Conservation (phyloP, 2,329 filamentous ascomycete species). For the Ramichloridium luteum region DNA sequence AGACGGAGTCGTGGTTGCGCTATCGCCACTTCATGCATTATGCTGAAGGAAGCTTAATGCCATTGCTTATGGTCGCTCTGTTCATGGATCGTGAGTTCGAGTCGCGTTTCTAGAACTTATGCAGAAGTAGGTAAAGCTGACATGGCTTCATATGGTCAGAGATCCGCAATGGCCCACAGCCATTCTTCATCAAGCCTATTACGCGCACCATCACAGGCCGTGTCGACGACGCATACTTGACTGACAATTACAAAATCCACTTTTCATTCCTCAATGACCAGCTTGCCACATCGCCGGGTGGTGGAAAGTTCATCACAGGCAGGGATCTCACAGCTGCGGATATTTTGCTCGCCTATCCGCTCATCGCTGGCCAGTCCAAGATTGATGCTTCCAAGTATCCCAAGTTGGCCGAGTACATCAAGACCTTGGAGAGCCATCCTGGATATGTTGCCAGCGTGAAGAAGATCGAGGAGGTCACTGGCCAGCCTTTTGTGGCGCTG, state of each 20-base stretch:
- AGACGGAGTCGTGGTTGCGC: constrained; percentile 48
- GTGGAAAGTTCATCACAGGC: constrained; percentile 41
- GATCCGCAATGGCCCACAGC: constrained; percentile 40
- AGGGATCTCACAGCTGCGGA: constrained; percentile 39
- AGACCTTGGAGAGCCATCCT: constrained; percentile 32
- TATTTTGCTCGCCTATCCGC: constrained; percentile 40
- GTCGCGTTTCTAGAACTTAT: background rate
- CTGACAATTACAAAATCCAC: constrained; percentile 36
- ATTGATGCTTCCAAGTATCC: constrained; percentile 35
- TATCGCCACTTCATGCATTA: constrained; percentile 69
- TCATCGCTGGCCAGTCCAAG: constrained; percentile 33
- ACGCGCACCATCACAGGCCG: constrained; percentile 42
- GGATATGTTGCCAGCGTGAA: constrained; percentile 37
- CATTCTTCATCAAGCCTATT: constrained; percentile 58
- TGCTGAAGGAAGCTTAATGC: constrained; percentile 73
- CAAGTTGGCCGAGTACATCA: constrained; percentile 34
- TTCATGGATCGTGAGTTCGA: constrained; percentile 43
- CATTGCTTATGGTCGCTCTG: constrained; percentile 51
- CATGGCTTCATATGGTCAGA: constrained; percentile 9
- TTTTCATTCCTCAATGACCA: constrained; percentile 41
- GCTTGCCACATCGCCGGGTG: constrained; percentile 33
- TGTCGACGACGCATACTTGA: constrained; percentile 34
- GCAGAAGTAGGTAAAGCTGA: constrained; percentile 1
- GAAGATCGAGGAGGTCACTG: constrained; percentile 35
- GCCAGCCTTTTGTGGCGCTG: constrained; percentile 14